A percentile compares a stretch with the other conserved stretches of the same genome.
phyloP scores from a whole-genome alignment of 169 alveolate genomes.

The Plasmodium sp. region DNA sequence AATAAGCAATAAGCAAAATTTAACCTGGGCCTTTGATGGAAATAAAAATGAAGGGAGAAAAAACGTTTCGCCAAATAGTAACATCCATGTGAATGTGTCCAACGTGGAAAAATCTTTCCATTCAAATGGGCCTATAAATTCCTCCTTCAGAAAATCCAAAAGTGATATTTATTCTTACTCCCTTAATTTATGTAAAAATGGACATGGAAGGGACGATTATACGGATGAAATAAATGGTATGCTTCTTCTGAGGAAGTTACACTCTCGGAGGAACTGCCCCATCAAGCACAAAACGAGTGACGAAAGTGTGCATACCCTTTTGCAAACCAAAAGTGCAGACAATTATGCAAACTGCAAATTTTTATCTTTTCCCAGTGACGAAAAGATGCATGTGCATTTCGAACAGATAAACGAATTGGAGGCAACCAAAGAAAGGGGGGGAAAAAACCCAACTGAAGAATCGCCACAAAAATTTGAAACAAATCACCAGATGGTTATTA shows the following conservation, averaged over 20 bases:
- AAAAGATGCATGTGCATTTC: background rate
- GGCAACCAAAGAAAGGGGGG: background rate
- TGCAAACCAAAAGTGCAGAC: slow-evolving; percentile 9
- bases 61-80: background rate
- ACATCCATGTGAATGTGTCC: slow-evolving; percentile 60
- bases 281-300: background rate
- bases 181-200: slow-evolving; percentile 5
- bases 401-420: background rate
- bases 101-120: slow-evolving; percentile 18
- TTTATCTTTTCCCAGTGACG: background rate
- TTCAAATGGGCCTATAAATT: background rate
- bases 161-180: background rate
- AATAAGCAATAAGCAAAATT: slow-evolving; percentile 55
- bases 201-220: background rate
- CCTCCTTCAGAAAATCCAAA: slow-evolving; percentile 16
- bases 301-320: background rate
- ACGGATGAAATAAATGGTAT: background rate
- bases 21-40: slow-evolving; percentile 72
- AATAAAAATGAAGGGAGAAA: slow-evolving; percentile 16
- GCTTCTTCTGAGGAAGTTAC: background rate
- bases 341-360: background rate
- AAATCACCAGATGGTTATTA: background rate
- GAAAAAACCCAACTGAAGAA: background rate
- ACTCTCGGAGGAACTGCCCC: background rate
- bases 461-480: background rate